Evolutionary conservation across 306 rosid species (phyloP).

Genomic region (Quercus agrifolia): DNA sequence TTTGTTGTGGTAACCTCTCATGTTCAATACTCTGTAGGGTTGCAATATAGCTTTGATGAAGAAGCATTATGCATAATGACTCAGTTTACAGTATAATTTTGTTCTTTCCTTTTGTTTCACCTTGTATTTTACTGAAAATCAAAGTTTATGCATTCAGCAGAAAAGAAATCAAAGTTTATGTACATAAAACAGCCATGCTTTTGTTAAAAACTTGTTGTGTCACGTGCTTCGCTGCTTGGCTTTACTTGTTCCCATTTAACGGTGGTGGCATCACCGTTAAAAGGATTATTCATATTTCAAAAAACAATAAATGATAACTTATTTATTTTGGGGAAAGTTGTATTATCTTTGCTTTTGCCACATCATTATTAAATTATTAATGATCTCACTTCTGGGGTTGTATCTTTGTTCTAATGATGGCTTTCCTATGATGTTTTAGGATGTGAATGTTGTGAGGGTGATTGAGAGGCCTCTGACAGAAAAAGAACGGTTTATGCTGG

Average conservation of each 20-base stretch:
- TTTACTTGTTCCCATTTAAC: not conserved
- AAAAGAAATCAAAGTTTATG: not conserved
- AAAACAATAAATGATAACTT: not conserved
- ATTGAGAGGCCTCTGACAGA: slow-evolving; percentile 91
- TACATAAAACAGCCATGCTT: not conserved
- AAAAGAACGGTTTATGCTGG: slow-evolving; percentile 81
- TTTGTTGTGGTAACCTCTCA: not conserved
- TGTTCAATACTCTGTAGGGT: not conserved
- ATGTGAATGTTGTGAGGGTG: slow-evolving; percentile 82
- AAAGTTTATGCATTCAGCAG: too few relatives aligned
- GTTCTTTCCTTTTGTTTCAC: not conserved
- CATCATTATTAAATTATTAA: not conserved
- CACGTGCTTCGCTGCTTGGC: not conserved
- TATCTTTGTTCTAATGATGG: slow-evolving; percentile 6
- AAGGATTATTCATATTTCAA: not conserved
- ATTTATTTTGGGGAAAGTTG: not conserved
- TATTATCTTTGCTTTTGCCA: not conserved
- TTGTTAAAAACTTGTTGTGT: not conserved
- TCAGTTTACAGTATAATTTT: not conserved
- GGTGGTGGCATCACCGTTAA: not conserved
- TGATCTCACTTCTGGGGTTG: slow-evolving; percentile 18
- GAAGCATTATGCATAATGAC: not conserved
- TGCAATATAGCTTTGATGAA: not conserved
- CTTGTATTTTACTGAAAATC: not conserved
- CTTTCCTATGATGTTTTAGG: slow-evolving; percentile 36